Percentiles rank a stretch among this genome's conserved stretches.
Conservation (phyloP, 2,329 filamentous ascomycete species). For the Ceratocystis destructans region DNA sequence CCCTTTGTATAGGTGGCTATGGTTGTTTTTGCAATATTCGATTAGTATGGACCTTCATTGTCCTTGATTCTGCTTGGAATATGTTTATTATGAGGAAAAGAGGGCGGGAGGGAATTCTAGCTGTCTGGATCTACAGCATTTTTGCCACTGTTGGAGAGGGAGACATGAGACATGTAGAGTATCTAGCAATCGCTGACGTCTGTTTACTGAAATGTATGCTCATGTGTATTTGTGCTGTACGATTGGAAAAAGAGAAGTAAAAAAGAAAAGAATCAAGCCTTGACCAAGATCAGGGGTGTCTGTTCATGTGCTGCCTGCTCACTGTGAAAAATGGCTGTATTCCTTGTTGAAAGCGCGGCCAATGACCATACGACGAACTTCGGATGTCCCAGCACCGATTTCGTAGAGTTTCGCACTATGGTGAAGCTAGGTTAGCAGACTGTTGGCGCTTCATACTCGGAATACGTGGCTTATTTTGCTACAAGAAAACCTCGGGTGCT, state of each 20-base stretch:
- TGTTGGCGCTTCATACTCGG: background rate
- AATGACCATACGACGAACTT: constrained; percentile 88
- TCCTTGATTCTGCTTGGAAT: too few relatives aligned
- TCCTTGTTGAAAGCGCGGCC: constrained; percentile 84
- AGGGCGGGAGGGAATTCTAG: background rate
- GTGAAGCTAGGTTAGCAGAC: constrained; percentile 24
- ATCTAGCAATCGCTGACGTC: background rate
- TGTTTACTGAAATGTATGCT: background rate
- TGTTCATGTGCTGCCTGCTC: background rate
- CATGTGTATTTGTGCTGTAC: background rate
- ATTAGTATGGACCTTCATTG: too few relatives aligned
- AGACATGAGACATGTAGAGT: background rate
- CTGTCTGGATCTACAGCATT: background rate
- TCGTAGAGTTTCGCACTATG: constrained; percentile 66
- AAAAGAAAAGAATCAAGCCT: background rate
- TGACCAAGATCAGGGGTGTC: background rate
- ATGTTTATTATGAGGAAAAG: too few relatives aligned
- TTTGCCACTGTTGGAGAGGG: background rate
- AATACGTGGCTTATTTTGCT: too few relatives aligned
- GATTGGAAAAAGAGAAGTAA: too few relatives aligned
- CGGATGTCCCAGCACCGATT: constrained; percentile 91
- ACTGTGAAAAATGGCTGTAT: constrained; percentile 36
- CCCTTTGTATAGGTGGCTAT: background rate
- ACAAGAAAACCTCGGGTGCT: background rate
- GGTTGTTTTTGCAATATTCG: too few relatives aligned